Conservation (phyloP, 345 rosid genomes). For the Eucalyptus curtisii region DNA sequence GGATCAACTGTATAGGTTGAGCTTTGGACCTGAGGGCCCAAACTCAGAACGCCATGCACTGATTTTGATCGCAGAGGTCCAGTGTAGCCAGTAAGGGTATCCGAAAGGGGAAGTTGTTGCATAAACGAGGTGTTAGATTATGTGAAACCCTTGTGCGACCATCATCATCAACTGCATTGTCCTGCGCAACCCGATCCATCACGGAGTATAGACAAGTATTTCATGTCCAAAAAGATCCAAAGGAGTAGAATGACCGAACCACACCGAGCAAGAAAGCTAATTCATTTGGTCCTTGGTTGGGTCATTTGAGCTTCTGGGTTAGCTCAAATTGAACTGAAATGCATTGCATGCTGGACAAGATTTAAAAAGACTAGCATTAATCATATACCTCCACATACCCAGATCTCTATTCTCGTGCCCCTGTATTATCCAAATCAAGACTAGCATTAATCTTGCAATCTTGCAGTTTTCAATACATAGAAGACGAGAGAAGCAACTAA, state of each 20-base stretch:
- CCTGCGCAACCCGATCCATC: not conserved
- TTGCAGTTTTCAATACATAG: not conserved
- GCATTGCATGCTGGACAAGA: not conserved
- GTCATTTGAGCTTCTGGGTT: too few relatives aligned
- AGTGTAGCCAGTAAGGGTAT: not conserved
- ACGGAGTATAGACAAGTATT: not conserved
- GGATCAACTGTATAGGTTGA: not conserved
- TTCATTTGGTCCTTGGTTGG: too few relatives aligned
- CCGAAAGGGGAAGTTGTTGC: not conserved
- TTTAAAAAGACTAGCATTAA: not conserved
- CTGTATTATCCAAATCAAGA: not conserved
- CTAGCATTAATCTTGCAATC: not conserved
- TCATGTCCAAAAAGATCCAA: not conserved
- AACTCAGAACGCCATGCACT: not conserved
- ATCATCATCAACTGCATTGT: not conserved
- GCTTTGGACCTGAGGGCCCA: not conserved
- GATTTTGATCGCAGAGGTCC: not conserved
- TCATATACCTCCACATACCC: not conserved
- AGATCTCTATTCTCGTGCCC: not conserved
- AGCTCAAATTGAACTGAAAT: too few relatives aligned
- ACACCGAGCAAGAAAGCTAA: too few relatives aligned
- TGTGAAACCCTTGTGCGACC: not conserved
- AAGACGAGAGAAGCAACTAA: not conserved
- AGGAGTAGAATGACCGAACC: not conserved
- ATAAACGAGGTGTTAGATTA: not conserved